phyloP scores from a whole-genome alignment of 257 asterid genomes.

The Solanum infundibuliforme region DNA sequence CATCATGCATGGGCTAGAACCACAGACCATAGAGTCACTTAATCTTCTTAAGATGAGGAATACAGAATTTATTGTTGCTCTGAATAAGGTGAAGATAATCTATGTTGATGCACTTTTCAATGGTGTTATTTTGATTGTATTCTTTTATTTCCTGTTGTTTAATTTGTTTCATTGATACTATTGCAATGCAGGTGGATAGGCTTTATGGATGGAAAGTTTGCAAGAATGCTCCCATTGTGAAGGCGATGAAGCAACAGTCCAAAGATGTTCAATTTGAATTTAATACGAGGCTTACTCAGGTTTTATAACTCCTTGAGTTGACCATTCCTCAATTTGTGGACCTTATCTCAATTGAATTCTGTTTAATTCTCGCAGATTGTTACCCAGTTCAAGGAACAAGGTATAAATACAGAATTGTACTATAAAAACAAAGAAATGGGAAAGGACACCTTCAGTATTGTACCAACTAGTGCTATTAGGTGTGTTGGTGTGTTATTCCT shows the following conservation, averaged over 20 bases:
- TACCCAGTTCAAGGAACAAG: too few species aligned
- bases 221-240: constrained; percentile 73
- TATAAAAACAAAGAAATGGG: too few species aligned
- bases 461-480: constrained; percentile 16
- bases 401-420: too few species aligned
- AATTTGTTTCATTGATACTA: background rate
- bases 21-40: constrained; percentile 92
- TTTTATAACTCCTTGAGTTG: too few species aligned
- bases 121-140: background rate
- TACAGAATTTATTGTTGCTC: constrained; percentile 85
- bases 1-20: constrained; percentile 98
- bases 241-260: constrained; percentile 71
- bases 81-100: constrained; percentile 61
- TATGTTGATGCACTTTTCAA: background rate
- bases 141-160: background rate
- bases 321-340: too few species aligned
- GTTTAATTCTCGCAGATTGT: too few species aligned
- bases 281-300: constrained; percentile 44
- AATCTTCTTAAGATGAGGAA: constrained; percentile 88
- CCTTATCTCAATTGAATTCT: too few species aligned
- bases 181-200: constrained; percentile 63
- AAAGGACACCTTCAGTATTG: too few species aligned
- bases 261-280: constrained; percentile 67
- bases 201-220: constrained; percentile 79
- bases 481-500: background rate